Evolutionary conservation across 192 early-diverging fungal species (phyloP), one percentile per base, ranked within the genome.

Genomic region (Rhizophagus clarus): DNA sequence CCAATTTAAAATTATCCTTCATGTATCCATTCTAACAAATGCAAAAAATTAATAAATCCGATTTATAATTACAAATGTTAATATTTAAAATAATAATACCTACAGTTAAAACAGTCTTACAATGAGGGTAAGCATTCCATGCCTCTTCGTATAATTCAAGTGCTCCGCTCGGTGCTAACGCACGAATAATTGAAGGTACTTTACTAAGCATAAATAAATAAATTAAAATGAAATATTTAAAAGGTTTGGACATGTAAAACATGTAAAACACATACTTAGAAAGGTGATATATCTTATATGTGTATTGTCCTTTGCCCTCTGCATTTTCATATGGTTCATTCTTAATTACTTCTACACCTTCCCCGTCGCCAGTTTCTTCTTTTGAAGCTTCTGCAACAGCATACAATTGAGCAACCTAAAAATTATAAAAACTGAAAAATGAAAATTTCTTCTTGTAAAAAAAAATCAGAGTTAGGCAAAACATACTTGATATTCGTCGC

Each of bases 81-180:
- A 29, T 78, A 22, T 22, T n/a, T n/a, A n/a, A n/a, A n/a, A n/a
- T 45, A 47, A 26, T 32, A 72, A 72, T 47, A 47, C 70, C 0
- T 60, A 79, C 77, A 4, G 77, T 79, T 26, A 79, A 79, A 37
- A 79, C 77, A 70, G 77, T 79, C 22, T 79, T 79, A 61, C 77
- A 79, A 83, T 91, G 90, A 9, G 94, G 94, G 74, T 93, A 95
- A 63, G 91, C 94, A 82, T 95, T 95, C 94, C 94, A 95, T 63
- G 94, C 94, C 82, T 91, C 91, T 79, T 95, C 94, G 82, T 93
- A 90, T 47, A 93, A 84, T 69, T 91, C 88, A 74, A 94, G 86
- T 5, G 93, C 84, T 7, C 89, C 90, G 70, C 87, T 85, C 24
- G 94, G 93, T 56, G 88, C 87, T 51, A 95, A n/a, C 22, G 85